Conservation (phyloP, 75 land plant genomes). For the Cunninghamia lanceolata region DNA sequence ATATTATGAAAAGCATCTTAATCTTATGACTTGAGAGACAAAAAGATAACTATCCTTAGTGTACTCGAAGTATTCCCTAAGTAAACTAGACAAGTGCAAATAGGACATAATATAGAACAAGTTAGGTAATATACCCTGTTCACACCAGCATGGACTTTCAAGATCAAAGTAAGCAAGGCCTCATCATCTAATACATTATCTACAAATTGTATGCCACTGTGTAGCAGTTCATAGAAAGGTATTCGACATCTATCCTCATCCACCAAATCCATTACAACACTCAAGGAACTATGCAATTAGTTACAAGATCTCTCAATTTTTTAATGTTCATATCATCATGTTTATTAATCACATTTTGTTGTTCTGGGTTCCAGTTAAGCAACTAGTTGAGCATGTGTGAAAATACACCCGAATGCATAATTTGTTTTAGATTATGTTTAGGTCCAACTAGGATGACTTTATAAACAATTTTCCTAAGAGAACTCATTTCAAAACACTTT, state of each 20-base stretch:
- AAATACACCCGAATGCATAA: conserved; percentile 72
- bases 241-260: conserved; percentile 76
- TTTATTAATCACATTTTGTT: conserved; percentile 40
- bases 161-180: conserved; percentile 73
- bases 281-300: conserved; percentile 83
- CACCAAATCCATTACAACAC: conserved; percentile 80
- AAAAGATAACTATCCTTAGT: no score
- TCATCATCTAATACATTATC: conserved; percentile 93
- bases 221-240: conserved; percentile 92
- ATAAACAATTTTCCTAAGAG: conserved; percentile 77
- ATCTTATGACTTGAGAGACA: no score
- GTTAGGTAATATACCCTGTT: no score
- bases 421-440: conserved; percentile 76
- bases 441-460: conserved; percentile 71
- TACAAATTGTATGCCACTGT: conserved; percentile 79
- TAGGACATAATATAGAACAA: no score
- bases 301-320: conserved; percentile 52
- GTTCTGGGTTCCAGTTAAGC: conserved; percentile 62
- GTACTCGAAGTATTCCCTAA: no score
- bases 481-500: conserved; percentile 39
- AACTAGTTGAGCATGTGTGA: conserved; percentile 84
- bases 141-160: conserved; percentile 94
- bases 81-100: no score
- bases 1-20: no score
- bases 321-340: conserved; percentile 33